Percentiles rank a stretch among this genome's conserved stretches.
These are phyloP conservation scores for Grammothele lineata DNA, from an alignment of 768 basidiomycete species.

Conservation along the genomic window DNA sequence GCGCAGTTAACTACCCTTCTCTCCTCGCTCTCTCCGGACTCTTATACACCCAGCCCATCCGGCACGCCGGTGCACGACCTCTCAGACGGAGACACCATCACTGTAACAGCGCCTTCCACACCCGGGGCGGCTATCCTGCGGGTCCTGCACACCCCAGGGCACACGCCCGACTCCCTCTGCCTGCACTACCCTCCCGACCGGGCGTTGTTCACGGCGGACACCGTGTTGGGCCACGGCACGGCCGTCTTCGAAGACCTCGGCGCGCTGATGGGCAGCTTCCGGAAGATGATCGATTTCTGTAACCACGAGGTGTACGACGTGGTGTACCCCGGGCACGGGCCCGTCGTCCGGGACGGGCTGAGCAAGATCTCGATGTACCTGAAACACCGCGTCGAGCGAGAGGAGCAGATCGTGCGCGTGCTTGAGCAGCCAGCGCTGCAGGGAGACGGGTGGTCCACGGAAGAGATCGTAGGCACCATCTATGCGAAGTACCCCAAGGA, in stretches of 20 bases:
- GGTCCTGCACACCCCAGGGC: constrained; percentile 85
- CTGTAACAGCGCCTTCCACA: constrained; percentile 24
- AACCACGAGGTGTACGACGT: constrained; percentile 30
- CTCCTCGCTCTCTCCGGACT: constrained; percentile 34
- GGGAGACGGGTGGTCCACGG: constrained; percentile 48
- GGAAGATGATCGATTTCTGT: constrained; percentile 42
- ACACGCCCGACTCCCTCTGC: constrained; percentile 82
- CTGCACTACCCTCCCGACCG: constrained; percentile 65
- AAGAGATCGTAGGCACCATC: constrained; percentile 58
- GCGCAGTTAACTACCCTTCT: constrained; percentile 38
- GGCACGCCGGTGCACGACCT: constrained; percentile 56
- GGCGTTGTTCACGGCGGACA: constrained; percentile 87
- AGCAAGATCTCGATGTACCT: constrained; percentile 69
- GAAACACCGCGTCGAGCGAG: constrained; percentile 74
- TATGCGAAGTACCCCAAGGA: constrained; percentile 71
- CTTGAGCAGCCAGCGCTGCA: constrained; percentile 35
- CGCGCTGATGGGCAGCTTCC: constrained; percentile 63
- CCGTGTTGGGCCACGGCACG: constrained; percentile 86
- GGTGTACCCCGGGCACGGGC: constrained; percentile 91
- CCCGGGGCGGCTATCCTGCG: constrained; percentile 36
- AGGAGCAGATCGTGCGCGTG: constrained; percentile 65
- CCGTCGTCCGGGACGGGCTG: constrained; percentile 61
- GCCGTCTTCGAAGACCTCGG: constrained; percentile 84
- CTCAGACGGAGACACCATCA: constrained; percentile 48
- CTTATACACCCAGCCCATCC: constrained; percentile 40